phyloP scores from a whole-genome alignment of 2,329 filamentous ascomycete genomes.

The Endoconidiophora polonica region DNA sequence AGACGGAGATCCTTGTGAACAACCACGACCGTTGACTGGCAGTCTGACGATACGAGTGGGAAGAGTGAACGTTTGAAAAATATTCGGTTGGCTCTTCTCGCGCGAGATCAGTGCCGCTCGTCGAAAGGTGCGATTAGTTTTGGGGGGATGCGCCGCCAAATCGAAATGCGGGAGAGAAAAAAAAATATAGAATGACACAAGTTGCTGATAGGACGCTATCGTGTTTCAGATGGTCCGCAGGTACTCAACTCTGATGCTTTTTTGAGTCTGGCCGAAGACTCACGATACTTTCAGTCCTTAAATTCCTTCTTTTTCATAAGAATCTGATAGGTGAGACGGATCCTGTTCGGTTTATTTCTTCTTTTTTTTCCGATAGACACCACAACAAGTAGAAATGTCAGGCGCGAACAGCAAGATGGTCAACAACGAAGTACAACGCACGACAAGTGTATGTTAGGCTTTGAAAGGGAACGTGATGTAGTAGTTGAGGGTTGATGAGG shows the following conservation, averaged over 20 bases:
- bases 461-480: not conserved
- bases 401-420: not conserved
- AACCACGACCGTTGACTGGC: slow-evolving; percentile 13
- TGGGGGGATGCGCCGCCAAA: slow-evolving; percentile 12
- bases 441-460: not conserved
- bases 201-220: not conserved
- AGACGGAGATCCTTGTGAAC: slow-evolving; percentile 12
- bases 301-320: slow-evolving; percentile 6
- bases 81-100: slow-evolving; percentile 13
- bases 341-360: not conserved
- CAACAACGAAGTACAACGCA: slow-evolving; percentile 2
- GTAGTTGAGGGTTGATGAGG: not conserved
- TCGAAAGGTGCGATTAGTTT: slow-evolving; percentile 10
- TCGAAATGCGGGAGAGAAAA: slow-evolving; percentile 10
- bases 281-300: not conserved
- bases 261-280: not conserved
- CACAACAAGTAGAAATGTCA: slow-evolving; percentile 2
- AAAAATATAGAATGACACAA: not conserved
- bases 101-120: slow-evolving; percentile 13
- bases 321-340: not conserved
- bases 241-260: not conserved
- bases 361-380: not conserved
- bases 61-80: slow-evolving; percentile 13
- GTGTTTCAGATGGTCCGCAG: slow-evolving; percentile 8
- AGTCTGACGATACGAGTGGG: slow-evolving; percentile 13